These are phyloP conservation scores for Rutstroemia sp. DNA, from an alignment of 2,329 filamentous ascomycete genomes.

Conservation along the genomic window DNA sequence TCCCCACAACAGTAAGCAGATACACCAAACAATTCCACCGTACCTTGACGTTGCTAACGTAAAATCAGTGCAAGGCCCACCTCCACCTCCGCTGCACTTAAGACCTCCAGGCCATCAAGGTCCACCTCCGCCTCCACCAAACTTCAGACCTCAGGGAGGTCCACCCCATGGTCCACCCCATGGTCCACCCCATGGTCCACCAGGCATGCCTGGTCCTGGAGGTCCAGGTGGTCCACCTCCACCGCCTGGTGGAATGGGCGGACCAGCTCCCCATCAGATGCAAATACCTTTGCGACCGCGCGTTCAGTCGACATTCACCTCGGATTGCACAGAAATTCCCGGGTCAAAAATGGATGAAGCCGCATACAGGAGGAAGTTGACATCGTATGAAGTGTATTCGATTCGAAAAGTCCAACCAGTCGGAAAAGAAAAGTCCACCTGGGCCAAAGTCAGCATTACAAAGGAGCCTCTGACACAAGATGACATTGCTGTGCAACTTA, in stretches of 20 bases:
- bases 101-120: background rate
- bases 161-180: background rate
- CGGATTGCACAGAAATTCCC: background rate
- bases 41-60: background rate
- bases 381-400: conserved; percentile 18
- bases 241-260: too few species aligned
- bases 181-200: background rate
- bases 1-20: too few species aligned
- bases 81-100: background rate
- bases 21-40: background rate
- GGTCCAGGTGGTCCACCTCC: background rate
- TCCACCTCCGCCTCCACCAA: background rate
- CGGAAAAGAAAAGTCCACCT: conserved; percentile 22
- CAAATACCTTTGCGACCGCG: conserved; percentile 4
- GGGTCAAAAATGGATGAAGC: background rate
- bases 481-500: conserved; percentile 23
- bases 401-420: conserved; percentile 20
- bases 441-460: conserved; percentile 21
- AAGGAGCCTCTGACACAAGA: conserved; percentile 23
- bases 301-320: background rate
- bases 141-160: too few species aligned
- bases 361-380: conserved; percentile 1
- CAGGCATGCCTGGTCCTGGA: background rate
- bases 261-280: background rate
- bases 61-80: background rate